phyloP scores from a whole-genome alignment of 2,329 filamentous ascomycete genomes.

The Diaporthe caulivora region DNA sequence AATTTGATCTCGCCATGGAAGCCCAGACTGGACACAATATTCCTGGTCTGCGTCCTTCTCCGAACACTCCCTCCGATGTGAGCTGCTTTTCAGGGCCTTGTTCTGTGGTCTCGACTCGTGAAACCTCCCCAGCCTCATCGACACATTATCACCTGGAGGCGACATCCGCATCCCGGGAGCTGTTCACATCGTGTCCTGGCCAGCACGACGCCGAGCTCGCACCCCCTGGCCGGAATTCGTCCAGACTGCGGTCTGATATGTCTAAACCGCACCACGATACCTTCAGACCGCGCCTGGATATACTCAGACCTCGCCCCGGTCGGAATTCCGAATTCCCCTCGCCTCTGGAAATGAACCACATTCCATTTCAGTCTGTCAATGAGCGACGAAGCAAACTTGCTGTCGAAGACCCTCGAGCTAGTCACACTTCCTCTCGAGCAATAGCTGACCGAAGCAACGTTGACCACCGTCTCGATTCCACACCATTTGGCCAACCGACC shows the following conservation, averaged over 20 bases:
- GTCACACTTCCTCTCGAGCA: conserved; percentile 20
- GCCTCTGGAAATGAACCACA: conserved; percentile 13
- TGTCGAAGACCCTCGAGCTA: conserved; percentile 6
- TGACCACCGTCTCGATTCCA: neutral
- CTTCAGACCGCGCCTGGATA: conserved; percentile 14
- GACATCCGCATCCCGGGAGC: neutral
- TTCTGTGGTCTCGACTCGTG: conserved; percentile 35
- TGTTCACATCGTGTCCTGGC: neutral
- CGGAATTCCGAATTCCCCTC: neutral
- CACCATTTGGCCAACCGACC: neutral
- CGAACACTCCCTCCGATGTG: conserved; percentile 28
- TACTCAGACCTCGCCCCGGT: conserved; percentile 3
- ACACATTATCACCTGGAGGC: conserved; percentile 19
- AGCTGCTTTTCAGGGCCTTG: conserved; percentile 24
- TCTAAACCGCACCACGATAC: neutral
- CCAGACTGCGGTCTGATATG: neutral
- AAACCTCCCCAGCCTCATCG: conserved; percentile 38
- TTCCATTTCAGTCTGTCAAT: conserved; percentile 3
- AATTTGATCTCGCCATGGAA: conserved; percentile 26
- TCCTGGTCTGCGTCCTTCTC: neutral
- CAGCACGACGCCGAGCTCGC: neutral
- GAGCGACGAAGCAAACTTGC: neutral
- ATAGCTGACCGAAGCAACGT: neutral
- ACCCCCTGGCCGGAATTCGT: neutral
- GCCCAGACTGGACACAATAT: conserved; percentile 12